Evolutionary conservation across 805 yeast genomes (phyloP).

Genomic region (Spathaspora boniae): DNA sequence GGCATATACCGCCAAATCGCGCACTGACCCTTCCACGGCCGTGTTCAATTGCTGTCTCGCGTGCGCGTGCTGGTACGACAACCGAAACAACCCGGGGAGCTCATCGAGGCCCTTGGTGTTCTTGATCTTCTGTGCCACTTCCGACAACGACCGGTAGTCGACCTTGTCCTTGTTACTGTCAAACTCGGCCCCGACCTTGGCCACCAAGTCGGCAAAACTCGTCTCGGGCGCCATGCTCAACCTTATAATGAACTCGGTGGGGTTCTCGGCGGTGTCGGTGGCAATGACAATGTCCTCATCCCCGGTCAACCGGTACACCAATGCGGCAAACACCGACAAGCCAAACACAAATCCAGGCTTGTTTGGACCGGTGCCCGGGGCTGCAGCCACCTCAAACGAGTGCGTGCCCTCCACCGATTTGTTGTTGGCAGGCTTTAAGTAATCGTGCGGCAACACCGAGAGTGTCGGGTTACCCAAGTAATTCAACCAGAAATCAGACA

Average conservation of each 20-base stretch:
- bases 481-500: constrained; percentile 51
- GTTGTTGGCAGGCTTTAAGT: constrained; percentile 68
- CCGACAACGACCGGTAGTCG: constrained; percentile 46
- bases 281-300: constrained; percentile 92
- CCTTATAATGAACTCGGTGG: constrained; percentile 58
- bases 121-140: constrained; percentile 52
- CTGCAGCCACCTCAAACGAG: constrained; percentile 12
- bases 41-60: constrained; percentile 41
- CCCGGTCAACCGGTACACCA: constrained; percentile 80
- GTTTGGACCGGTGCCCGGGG: neutral
- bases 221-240: constrained; percentile 52
- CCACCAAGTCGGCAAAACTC: constrained; percentile 52
- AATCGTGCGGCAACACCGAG: constrained; percentile 86
- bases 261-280: constrained; percentile 40
- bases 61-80: constrained; percentile 50
- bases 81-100: constrained; percentile 61
- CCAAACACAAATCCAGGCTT: constrained; percentile 44
- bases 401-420: constrained; percentile 62
- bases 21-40: constrained; percentile 50
- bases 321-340: constrained; percentile 63
- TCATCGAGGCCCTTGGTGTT: constrained; percentile 47
- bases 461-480: constrained; percentile 76
- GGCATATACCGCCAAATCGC: constrained; percentile 60
- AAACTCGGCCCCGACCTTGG: constrained; percentile 42
- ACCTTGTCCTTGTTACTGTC: constrained; percentile 32